Evolutionary conservation across 345 rosid species (phyloP).

Genomic region (Streptanthus diversifolius): DNA sequence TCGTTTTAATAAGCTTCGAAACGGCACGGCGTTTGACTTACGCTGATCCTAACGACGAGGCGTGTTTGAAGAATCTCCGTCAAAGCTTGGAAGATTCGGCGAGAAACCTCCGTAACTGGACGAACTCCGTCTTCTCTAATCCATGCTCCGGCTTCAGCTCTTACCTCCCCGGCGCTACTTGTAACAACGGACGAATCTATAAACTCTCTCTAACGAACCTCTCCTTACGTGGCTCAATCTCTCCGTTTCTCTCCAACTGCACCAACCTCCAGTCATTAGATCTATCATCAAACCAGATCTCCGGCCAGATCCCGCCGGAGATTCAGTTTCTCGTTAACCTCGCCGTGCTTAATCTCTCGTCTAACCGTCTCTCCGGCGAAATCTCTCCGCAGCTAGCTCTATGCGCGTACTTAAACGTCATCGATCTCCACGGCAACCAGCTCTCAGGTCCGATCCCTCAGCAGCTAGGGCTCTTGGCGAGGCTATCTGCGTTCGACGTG

Average conservation of each 20-base stretch:
- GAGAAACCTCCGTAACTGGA: constrained; percentile 79
- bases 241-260: constrained; percentile 81
- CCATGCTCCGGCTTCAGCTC: constrained; percentile 87
- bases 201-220: constrained; percentile 79
- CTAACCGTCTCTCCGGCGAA: constrained; percentile 65
- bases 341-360: constrained; percentile 87
- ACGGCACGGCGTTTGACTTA: constrained; percentile 30
- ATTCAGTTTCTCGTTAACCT: constrained; percentile 79
- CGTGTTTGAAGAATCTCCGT: constrained; percentile 55
- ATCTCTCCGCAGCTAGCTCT: constrained; percentile 73
- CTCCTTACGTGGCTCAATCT: constrained; percentile 76
- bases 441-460: constrained; percentile 78
- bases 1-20: constrained; percentile 30
- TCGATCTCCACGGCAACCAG: constrained; percentile 80
- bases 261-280: constrained; percentile 89
- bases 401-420: constrained; percentile 92
- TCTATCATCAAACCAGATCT: constrained; percentile 72
- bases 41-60: constrained; percentile 76
- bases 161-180: constrained; percentile 71
- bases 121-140: constrained; percentile 48
- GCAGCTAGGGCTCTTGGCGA: constrained; percentile 64
- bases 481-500: constrained; percentile 81
- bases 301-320: constrained; percentile 79
- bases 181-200: constrained; percentile 94
- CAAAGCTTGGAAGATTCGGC: constrained; percentile 61